Evolutionary conservation across 1,139 yeast species (phyloP).

Genomic region (Taphrina pruni): DNA sequence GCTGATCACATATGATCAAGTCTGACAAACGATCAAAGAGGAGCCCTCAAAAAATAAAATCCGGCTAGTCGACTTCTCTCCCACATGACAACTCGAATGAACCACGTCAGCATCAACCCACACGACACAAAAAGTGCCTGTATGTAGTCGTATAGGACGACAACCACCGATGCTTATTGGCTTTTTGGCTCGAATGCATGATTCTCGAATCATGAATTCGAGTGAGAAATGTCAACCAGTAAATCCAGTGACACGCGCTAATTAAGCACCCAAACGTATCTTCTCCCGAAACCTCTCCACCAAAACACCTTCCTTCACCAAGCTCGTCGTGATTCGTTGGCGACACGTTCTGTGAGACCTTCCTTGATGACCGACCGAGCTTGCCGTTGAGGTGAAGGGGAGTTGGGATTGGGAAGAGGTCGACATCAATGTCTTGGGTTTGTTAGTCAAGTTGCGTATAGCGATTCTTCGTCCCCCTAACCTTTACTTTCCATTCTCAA

Average conservation of each 20-base stretch:
- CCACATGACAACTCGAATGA: neutral
- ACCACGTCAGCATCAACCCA: no score
- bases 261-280: constrained; percentile 29
- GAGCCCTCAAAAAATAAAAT: neutral
- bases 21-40: neutral
- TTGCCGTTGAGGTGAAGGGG: neutral
- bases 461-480: neutral
- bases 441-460: constrained; percentile 35
- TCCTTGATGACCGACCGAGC: no score
- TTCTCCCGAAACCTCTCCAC: neutral
- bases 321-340: neutral
- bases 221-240: neutral
- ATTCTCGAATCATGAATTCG: neutral
- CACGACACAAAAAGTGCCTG: no score
- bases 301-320: neutral
- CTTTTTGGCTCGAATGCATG: neutral
- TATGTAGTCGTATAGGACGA: no score
- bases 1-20: no score
- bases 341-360: constrained; percentile 13
- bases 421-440: constrained; percentile 29
- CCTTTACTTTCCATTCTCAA: neutral
- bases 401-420: neutral
- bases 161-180: neutral
- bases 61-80: neutral
- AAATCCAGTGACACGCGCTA: constrained; percentile 10